Percentiles rank a stretch among this genome's conserved stretches.
These are phyloP conservation scores for Aspergillus fumigatiaffinis DNA, from an alignment of 2,329 filamentous ascomycete species.

Conservation along the genomic window DNA sequence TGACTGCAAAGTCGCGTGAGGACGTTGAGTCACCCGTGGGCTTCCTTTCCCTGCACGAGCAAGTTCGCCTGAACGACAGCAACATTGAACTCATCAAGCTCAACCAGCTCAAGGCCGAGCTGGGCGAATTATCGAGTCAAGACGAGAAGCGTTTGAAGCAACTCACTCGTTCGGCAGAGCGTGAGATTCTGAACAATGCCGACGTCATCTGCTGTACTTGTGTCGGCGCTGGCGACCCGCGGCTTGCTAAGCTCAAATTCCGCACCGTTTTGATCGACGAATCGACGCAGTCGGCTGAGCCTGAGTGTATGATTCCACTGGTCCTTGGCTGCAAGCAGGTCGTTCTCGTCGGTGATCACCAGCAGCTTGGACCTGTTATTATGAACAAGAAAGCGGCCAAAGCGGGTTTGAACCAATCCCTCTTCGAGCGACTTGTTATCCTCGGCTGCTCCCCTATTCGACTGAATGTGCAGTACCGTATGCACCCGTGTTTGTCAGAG, in stretches of 20 bases:
- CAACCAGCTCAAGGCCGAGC: conserved; percentile 84
- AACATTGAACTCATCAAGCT: conserved; percentile 91
- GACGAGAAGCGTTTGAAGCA: conserved; percentile 99
- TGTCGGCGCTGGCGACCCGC: conserved; percentile 92
- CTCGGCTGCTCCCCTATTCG: conserved; percentile 87
- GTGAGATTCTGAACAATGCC: conserved; percentile 89
- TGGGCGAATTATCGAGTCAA: conserved; percentile 86
- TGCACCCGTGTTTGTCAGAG: conserved; percentile 95
- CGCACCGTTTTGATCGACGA: conserved; percentile 97
- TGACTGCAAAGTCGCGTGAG: conserved; percentile 98
- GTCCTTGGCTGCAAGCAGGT: conserved; percentile 98
- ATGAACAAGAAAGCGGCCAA: conserved; percentile 99
- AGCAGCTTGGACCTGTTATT: conserved; percentile 95
- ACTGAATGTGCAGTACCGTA: conserved; percentile 95
- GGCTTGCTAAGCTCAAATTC: conserved; percentile 96
- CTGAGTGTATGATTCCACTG: conserved; percentile 97
- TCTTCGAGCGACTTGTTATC: conserved; percentile 93
- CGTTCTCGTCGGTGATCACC: conserved; percentile 96
- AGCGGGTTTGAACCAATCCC: conserved; percentile 93
- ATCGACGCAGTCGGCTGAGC: conserved; percentile 95
- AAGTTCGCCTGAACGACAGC: conserved; percentile 95
- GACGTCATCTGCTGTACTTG: conserved; percentile 99
- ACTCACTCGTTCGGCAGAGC: conserved; percentile 86
- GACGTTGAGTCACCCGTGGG: conserved; percentile 98
- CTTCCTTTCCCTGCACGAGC: conserved; percentile 91